Base-by-base conservation (phyloP, 169 alveolate species). In the Plasmodium gonderi region DNA sequence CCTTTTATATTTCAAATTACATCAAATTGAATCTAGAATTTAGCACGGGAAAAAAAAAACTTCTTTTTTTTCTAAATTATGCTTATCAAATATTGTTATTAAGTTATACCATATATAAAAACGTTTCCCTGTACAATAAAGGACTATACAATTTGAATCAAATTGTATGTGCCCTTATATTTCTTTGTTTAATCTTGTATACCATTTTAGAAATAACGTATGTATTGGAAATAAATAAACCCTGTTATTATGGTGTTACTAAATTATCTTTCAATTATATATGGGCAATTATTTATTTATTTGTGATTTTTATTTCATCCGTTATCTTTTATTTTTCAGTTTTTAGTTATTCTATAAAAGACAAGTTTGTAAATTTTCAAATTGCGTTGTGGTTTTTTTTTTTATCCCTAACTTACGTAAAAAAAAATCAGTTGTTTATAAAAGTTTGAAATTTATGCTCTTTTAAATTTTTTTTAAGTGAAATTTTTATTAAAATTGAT, bases 151-250 rank as follows among this genome's bases (percentile, higher is more conserved):
- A 54, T 75, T 74, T 85, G 40, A 85, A 60, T 65, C 92, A 85
- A 42, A 74, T 85, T 20, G 75, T 85, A 20, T 85, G 92, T 76
- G 77, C 92, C 49, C 89, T 85, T 31, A 85, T 85, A 4, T 85
- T 85, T 40, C 87, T 85, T 26, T 85, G 85, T 64, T 67, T 85
- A 85, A 85, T 85, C 64, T 78, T 85, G 31, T 85, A 85, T n/a
- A 85, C 92, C 47, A 85, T 85, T 75, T 75, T 85, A 51, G 92
- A 85, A 85, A 85, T 85, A 11, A 75, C 92, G 11, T 75, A 75
- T 23, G 92, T 85, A 3, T 85, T 85, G 44, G 92, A 85, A 85
- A 85, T 85, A 51, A 85, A 85, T 75, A 85, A 64, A 47, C 92
- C 92, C 60, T 85, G 79, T 33, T 75, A 85, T 45, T 68, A 74